Evolutionary conservation across 306 rosid genomes (phyloP).

Genomic region (Phaseolus lunatus): DNA sequence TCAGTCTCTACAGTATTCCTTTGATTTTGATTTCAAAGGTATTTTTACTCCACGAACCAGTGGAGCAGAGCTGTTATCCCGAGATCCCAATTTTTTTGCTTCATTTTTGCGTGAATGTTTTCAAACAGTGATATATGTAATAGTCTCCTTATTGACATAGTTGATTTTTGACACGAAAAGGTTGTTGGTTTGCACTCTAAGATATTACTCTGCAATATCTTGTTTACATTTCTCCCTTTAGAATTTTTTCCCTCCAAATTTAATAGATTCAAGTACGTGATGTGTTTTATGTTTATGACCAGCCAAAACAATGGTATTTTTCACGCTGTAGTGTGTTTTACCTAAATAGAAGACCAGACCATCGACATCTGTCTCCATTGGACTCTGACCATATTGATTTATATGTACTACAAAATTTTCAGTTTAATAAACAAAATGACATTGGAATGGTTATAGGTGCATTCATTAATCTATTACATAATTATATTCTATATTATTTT

Average conservation of each 20-base stretch:
- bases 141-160: slow-evolving; percentile 27
- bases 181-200: slow-evolving; percentile 3
- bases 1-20: slow-evolving; percentile 31
- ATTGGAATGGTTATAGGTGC: too few relatives aligned
- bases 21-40: slow-evolving; percentile 27
- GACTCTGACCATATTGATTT: too few relatives aligned
- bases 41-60: slow-evolving; percentile 33
- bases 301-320: neutral
- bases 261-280: neutral
- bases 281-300: slow-evolving; percentile 14
- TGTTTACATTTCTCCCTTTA: neutral
- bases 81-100: slow-evolving; percentile 43
- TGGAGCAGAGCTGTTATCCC: slow-evolving; percentile 31
- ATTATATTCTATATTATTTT: too few relatives aligned
- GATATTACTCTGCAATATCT: neutral
- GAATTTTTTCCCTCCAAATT: neutral
- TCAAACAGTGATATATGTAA: slow-evolving; percentile 37
- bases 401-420: too few relatives aligned
- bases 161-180: slow-evolving; percentile 14
- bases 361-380: too few relatives aligned
- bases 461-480: too few relatives aligned
- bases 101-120: slow-evolving; percentile 39
- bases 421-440: too few relatives aligned
- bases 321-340: neutral
- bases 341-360: too few relatives aligned